Conservation (phyloP, 768 basidiomycete genomes). For the Leccinum ochraceum region DNA sequence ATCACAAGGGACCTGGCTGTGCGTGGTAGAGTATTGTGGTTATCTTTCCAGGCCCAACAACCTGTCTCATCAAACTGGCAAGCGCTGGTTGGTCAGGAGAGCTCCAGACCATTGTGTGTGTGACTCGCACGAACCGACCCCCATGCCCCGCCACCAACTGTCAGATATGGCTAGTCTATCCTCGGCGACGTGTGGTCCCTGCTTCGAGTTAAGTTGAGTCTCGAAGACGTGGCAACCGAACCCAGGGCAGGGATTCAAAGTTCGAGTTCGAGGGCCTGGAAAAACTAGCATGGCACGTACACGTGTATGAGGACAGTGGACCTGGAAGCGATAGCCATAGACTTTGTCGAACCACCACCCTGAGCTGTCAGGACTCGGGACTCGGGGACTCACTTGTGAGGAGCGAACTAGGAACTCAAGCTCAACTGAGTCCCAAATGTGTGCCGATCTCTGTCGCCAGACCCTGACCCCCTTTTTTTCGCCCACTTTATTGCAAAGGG, state of each 20-base stretch:
- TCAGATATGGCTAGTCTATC: not conserved
- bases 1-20: not conserved
- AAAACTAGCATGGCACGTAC: not conserved
- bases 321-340: not conserved
- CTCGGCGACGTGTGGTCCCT: not conserved
- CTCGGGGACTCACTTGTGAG: not conserved
- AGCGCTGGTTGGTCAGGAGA: too few relatives aligned
- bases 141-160: too few relatives aligned
- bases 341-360: not conserved
- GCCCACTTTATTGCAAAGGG: not conserved
- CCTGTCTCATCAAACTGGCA: too few relatives aligned
- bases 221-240: not conserved
- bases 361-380: not conserved
- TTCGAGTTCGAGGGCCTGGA: not conserved
- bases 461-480: not conserved
- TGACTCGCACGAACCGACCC: too few relatives aligned
- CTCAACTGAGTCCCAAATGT: not conserved
- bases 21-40: not conserved
- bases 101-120: too few relatives aligned
- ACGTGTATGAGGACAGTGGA: not conserved
- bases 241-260: not conserved
- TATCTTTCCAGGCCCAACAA: too few relatives aligned
- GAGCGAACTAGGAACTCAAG: not conserved
- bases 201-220: not conserved
- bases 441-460: not conserved